Evolutionary conservation across 306 rosid genomes (phyloP).

Genomic region (Quercus engelmannii): DNA sequence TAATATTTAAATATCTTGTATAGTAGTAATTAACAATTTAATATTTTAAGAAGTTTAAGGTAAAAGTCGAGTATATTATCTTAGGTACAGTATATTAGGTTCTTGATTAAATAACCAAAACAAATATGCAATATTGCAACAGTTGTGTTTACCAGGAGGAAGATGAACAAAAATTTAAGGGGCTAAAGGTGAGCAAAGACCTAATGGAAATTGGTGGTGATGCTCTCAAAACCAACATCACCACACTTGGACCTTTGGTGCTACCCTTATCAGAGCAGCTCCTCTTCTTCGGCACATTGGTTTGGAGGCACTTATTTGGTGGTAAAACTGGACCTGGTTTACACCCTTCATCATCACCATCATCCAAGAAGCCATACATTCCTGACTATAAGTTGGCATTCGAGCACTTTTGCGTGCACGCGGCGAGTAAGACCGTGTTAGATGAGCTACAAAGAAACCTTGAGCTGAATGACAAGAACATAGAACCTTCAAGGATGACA

Average conservation of each 20-base stretch:
- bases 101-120: not conserved
- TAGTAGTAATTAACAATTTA: too few relatives aligned
- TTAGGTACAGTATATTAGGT: too few relatives aligned
- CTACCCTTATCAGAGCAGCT: constrained; percentile 89
- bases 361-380: constrained; percentile 70
- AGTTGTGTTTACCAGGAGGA: constrained; percentile 96
- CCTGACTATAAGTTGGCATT: constrained; percentile 93
- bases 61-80: too few relatives aligned
- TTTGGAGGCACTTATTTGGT: constrained; percentile 73
- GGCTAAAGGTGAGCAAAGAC: constrained; percentile 85
- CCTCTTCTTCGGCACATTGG: constrained; percentile 65
- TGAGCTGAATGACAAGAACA: constrained; percentile 71
- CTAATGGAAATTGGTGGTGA: constrained; percentile 89
- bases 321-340: constrained; percentile 21
- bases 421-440: constrained; percentile 72
- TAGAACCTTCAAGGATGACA: constrained; percentile 90
- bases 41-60: too few relatives aligned
- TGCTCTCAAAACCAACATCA: constrained; percentile 92
- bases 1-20: too few relatives aligned
- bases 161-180: constrained; percentile 75
- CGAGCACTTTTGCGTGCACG: constrained; percentile 91
- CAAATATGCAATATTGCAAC: not conserved
- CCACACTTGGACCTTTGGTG: constrained; percentile 88
- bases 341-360: constrained; percentile 9
- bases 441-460: constrained; percentile 87